Conservation (phyloP, 768 basidiomycete genomes). For the Nevesoporus exiguus region DNA sequence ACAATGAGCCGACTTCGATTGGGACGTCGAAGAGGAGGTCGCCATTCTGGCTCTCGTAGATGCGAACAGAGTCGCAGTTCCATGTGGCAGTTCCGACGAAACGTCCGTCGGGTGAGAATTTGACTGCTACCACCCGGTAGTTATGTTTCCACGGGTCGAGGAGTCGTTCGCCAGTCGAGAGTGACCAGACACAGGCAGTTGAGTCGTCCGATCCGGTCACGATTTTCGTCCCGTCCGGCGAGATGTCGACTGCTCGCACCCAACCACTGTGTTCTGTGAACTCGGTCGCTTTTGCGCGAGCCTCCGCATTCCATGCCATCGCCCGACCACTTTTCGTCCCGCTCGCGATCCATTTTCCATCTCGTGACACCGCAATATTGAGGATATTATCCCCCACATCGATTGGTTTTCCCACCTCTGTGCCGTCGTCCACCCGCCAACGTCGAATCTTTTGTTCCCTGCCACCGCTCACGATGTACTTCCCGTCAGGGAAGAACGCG, state of each 20-base stretch:
- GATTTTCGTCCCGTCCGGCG: background rate
- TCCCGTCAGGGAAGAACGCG: no score
- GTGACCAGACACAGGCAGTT: background rate
- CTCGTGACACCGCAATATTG: background rate
- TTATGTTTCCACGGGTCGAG: background rate
- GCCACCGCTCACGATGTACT: no score
- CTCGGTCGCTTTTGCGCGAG: background rate
- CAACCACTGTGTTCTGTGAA: background rate
- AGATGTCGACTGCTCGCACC: background rate
- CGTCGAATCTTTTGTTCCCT: background rate
- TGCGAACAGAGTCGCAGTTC: background rate
- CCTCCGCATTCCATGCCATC: background rate
- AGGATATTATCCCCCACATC: background rate
- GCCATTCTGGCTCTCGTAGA: background rate
- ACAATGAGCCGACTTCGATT: background rate
- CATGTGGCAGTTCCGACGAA: background rate
- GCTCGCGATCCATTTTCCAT: background rate
- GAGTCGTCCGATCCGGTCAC: background rate
- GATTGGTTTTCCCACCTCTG: background rate
- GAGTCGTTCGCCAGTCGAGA: background rate
- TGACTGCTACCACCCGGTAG: background rate
- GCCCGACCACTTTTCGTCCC: background rate
- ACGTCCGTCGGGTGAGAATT: slow-evolving; percentile 3
- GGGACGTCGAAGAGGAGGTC: background rate
- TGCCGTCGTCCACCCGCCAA: background rate